Evolutionary conservation across 2,329 filamentous ascomycete species (phyloP).

Genomic region (Sclerotiophoma versabilis): DNA sequence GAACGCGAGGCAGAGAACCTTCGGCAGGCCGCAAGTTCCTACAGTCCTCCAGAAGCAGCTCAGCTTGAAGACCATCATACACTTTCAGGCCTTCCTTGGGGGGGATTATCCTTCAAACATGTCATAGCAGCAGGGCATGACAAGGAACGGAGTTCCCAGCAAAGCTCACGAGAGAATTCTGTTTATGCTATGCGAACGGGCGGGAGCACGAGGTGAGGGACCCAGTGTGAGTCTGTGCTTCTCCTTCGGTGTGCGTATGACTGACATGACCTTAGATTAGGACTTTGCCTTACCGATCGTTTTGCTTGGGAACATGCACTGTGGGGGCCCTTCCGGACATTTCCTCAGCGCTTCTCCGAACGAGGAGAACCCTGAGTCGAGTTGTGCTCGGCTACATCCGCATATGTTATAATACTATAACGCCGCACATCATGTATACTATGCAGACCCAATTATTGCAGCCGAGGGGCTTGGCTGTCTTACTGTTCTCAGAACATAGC

Average conservation of each 20-base stretch:
- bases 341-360: slow-evolving; percentile 31
- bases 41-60: slow-evolving; percentile 65
- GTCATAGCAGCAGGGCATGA: slow-evolving; percentile 55
- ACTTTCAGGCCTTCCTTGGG: slow-evolving; percentile 75
- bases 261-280: slow-evolving; percentile 44
- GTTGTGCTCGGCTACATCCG: slow-evolving; percentile 7
- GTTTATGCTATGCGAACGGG: slow-evolving; percentile 46
- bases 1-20: slow-evolving; percentile 70
- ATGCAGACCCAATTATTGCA: slow-evolving; percentile 1
- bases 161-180: slow-evolving; percentile 51
- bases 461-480: slow-evolving; percentile 1
- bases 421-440: slow-evolving; percentile 2
- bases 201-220: slow-evolving; percentile 50
- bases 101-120: slow-evolving; percentile 68
- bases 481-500: slow-evolving; percentile 1
- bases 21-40: slow-evolving; percentile 68
- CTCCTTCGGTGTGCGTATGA: slow-evolving; percentile 20
- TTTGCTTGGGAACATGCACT: slow-evolving; percentile 49
- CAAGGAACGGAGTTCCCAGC: slow-evolving; percentile 54
- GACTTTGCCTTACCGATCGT: slow-evolving; percentile 50
- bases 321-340: slow-evolving; percentile 32
- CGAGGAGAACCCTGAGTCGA: background rate
- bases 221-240: slow-evolving; percentile 36
- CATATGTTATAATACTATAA: background rate
- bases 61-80: slow-evolving; percentile 63